Base-by-base conservation (phyloP, 305 asterid genomes). In the Nicotiana rustica region DNA sequence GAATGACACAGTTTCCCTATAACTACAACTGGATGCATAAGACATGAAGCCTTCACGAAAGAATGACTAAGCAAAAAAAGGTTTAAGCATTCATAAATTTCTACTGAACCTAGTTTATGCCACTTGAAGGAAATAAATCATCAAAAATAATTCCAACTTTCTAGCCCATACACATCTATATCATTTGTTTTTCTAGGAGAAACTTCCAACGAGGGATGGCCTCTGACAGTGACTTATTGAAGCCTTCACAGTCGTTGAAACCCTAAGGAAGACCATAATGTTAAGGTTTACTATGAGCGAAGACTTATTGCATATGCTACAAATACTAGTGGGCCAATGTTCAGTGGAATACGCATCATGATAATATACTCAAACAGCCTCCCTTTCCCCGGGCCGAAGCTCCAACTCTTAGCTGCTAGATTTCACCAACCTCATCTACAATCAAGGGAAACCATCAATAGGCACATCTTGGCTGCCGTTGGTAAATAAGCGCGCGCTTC, bases 231-330 rank as follows among this genome's bases (percentile, higher is more conserved):
- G 60, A 70, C 61, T 44, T 71, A 44, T 12, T 15, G 60, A 71
- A 71, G 78, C 19, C 60, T 71, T 44, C 36, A 44, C 21, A 5
- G 38, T 12, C 19, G 47, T 71, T 12, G 5, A 70, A 70, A 18
- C 18, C 59, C 60, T 41, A 49, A 70, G 78, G 35, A 41, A 7
- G 52, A 70, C 35, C 78, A 70, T 41, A 69, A 18, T 10, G 10
- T 41, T n/a, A 18, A 70, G 59, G 59, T 70, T 41, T 19, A 70
- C 35, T 41, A 12, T 1, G 18, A 70, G 59, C 13, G 60, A 70
- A 70, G 25, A 70, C 44, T 70, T 41, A 70, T 70, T 41, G 36
- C 78, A 70, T 41, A 70, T 70, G 21, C 78, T 70, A 70, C 18
- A 41, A 41, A 41, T 19, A 41, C 6, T 18, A 70, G 35, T 38